Evolutionary conservation across 1,284 basidiomycete species (phyloP), one percentile per base, ranked within the genome.

Genomic region (Irpex rosettiformis): DNA sequence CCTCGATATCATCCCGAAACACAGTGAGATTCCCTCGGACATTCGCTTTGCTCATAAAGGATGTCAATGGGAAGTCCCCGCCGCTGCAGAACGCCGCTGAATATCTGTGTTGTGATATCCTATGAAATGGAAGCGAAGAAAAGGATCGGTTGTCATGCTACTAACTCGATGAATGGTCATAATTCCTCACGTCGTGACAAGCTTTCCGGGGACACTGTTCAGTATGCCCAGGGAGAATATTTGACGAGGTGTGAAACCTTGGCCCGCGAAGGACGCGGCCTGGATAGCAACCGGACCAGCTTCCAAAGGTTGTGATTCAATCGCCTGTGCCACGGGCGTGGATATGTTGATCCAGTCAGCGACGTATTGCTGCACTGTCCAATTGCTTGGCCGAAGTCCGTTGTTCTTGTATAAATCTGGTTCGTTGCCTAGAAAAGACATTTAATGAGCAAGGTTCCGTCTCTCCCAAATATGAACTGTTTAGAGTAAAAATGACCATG

Each of bases 61-160:
- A 81, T 58, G 80, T 76, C 18, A 87, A 68, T 28, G 80, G 65
- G 25, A 77, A 77, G 52, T 74, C 74, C 57, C 69, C 77, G 21
- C 82, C 86, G 21, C 70, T 65, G 64, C 82, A 83, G 67, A 83
- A 86, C 3, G 77, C 74, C 28, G 82, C 82, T n/a, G 79, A 81
- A 64, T 88, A 88, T 45, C 76, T 78, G 64, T 87, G 85, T 64
- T 88, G 82, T 4, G 85, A 86, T 59, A 85, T 81, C 2, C 84
- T 86, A 18, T 11, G 67, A 8, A 25, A 64, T 25, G 25, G 54
- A 45, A 18, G 43, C 10, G 22, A 18, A 37, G 10, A 22, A 29
- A 10, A 68, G 6, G 43, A 13, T 8, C 13, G 8, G 21, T 18
- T 6, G 21, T n/a, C 18, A 47, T 13, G n/a, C n/a, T n/a, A n/a